A percentile compares a stretch with the other conserved stretches of the same genome.
Evolutionary conservation across 192 early-diverging fungal genomes (phyloP).

Genomic region (Linnemannia elongata): DNA sequence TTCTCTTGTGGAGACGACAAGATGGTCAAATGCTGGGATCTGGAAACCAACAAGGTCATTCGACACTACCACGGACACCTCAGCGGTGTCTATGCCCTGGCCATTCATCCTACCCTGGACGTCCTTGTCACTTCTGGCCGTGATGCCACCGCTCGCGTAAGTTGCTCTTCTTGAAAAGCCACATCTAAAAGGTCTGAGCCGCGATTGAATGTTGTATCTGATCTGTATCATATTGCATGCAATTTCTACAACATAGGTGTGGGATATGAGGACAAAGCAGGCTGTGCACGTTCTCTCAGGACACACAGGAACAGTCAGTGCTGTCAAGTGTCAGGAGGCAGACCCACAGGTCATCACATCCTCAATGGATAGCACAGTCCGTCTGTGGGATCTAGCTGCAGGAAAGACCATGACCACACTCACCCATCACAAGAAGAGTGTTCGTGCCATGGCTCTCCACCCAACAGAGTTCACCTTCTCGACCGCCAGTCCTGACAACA

Average conservation of each 20-base stretch:
- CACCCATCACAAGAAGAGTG: constrained; percentile 98
- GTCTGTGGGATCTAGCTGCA: constrained; percentile 97
- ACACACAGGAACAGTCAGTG: constrained; percentile 88
- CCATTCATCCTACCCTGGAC: constrained; percentile 95
- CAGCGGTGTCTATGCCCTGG: constrained; percentile 92
- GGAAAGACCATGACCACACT: constrained; percentile 94
- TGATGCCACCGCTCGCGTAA: constrained; percentile 92
- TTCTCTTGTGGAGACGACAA: constrained; percentile 99
- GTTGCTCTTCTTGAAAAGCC: constrained; percentile 9
- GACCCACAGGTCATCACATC: constrained; percentile 97
- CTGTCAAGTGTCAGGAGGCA: constrained; percentile 92
- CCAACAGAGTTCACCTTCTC: constrained; percentile 96
- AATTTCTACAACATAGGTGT: constrained; percentile 68
- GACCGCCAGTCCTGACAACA: constrained; percentile 88
- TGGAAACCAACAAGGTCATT: constrained; percentile 99
- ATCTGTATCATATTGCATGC: constrained; percentile 10
- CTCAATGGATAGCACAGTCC: constrained; percentile 93
- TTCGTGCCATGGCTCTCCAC: constrained; percentile 92
- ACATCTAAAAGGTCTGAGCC: neutral
- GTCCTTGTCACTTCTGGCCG: constrained; percentile 94
- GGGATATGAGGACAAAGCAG: constrained; percentile 99
- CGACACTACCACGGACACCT: constrained; percentile 99
- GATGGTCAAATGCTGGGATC: constrained; percentile 99
- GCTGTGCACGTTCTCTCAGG: constrained; percentile 91
- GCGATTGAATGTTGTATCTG: neutral